Percentiles rank a stretch among this genome's conserved stretches.
These are phyloP conservation scores for Senna tora DNA, from an alignment of 306 rosid genomes.

Conservation along the genomic window DNA sequence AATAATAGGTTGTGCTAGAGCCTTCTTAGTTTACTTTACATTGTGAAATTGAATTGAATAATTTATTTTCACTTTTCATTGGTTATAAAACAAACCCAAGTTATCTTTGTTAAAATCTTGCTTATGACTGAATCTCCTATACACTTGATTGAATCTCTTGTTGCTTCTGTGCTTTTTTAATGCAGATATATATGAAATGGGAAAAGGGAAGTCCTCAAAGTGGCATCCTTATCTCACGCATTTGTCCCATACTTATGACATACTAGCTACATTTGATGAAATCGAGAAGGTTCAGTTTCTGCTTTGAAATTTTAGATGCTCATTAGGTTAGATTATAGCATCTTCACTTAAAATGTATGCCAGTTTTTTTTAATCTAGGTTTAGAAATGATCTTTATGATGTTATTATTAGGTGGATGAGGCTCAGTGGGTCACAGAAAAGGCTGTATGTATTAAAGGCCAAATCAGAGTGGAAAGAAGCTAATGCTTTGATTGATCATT, in stretches of 20 bases:
- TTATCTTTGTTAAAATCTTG: not conserved
- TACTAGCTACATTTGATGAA: slow-evolving; percentile 77
- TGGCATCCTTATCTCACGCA: slow-evolving; percentile 81
- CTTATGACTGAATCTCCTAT: slow-evolving; percentile 13
- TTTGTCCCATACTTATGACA: slow-evolving; percentile 62
- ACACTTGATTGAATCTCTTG: not conserved
- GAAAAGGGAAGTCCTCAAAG: slow-evolving; percentile 69
- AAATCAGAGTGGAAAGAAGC: slow-evolving; percentile 78
- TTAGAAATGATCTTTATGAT: slow-evolving; percentile 21
- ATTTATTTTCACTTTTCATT: slow-evolving; percentile 1
- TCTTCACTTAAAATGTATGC: slow-evolving; percentile 26
- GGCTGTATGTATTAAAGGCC: slow-evolving; percentile 65
- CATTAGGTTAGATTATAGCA: slow-evolving; percentile 50
- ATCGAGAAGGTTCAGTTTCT: slow-evolving; percentile 81
- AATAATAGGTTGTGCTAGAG: not conserved
- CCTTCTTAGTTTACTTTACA: slow-evolving; percentile 31
- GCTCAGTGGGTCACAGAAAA: slow-evolving; percentile 77
- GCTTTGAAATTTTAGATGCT: slow-evolving; percentile 41
- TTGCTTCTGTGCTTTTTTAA: slow-evolving; percentile 24
- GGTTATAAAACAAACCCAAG: not conserved
- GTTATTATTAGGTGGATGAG: slow-evolving; percentile 70
- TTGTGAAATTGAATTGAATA: slow-evolving; percentile 18
- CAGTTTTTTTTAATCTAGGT: not conserved
- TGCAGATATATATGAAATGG: slow-evolving; percentile 75
- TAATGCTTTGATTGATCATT: slow-evolving; percentile 53